Evolutionary conservation across 176 grass and related monocot species (phyloP).

Genomic region (Rhynchospora pubera): DNA sequence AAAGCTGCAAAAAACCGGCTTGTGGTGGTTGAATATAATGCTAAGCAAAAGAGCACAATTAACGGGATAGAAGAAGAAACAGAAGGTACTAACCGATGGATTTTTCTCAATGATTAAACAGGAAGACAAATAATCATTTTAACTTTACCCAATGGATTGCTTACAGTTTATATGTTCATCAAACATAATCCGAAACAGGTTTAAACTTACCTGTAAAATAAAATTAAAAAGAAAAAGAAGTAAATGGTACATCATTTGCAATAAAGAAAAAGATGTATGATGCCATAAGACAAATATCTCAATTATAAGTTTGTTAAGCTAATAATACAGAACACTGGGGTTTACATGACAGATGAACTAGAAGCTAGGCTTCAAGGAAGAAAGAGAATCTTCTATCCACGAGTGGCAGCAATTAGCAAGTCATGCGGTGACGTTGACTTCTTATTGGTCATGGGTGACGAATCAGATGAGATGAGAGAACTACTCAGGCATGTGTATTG

Average conservation of each 20-base stretch:
- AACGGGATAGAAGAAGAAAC: neutral
- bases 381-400: constrained; percentile 70
- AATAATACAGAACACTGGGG: neutral
- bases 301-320: neutral
- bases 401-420: constrained; percentile 78
- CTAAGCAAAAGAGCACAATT: constrained; percentile 41
- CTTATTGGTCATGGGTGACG: constrained; percentile 88
- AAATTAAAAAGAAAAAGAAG: neutral
- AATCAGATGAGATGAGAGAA: constrained; percentile 66
- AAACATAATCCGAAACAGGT: neutral
- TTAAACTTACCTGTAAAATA: neutral
- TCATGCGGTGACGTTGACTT: constrained; percentile 85
- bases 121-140: neutral
- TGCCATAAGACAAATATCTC: neutral
- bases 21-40: constrained; percentile 91
- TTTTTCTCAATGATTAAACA: neutral
- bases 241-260: neutral
- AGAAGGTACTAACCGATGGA: no score
- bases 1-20: constrained; percentile 59
- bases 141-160: neutral
- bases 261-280: neutral
- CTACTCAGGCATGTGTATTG: constrained; percentile 26
- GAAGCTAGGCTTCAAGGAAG: constrained; percentile 11
- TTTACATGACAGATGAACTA: neutral
- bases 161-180: neutral